phyloP scores from a whole-genome alignment of 305 asterid species.

The Fraxinus velutina region DNA sequence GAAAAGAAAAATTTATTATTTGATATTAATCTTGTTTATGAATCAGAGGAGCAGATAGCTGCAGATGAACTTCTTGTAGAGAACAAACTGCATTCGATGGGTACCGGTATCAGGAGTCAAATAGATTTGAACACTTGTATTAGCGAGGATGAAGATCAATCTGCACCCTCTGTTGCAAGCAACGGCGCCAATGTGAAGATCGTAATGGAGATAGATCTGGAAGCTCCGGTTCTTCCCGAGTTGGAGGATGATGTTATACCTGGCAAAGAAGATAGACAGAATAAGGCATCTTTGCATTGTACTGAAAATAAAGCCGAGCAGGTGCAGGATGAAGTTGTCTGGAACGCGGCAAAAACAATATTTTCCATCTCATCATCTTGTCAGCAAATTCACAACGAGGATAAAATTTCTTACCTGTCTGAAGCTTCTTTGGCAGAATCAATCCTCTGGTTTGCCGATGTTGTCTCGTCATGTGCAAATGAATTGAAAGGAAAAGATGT shows the following conservation, averaged over 20 bases:
- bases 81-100: slow-evolving; percentile 26
- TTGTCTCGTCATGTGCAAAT: slow-evolving; percentile 32
- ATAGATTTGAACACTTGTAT: slow-evolving; percentile 74
- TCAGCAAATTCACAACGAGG: slow-evolving; percentile 27
- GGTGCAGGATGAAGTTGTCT: slow-evolving; percentile 42
- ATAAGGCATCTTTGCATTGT: slow-evolving; percentile 24
- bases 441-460: slow-evolving; percentile 60
- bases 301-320: slow-evolving; percentile 30
- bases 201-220: slow-evolving; percentile 58
- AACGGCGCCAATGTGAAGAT: slow-evolving; percentile 29
- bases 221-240: slow-evolving; percentile 55
- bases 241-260: slow-evolving; percentile 45
- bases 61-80: slow-evolving; percentile 34
- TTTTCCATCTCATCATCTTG: slow-evolving; percentile 50
- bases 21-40: slow-evolving; percentile 75
- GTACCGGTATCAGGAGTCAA: slow-evolving; percentile 32
- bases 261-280: slow-evolving; percentile 23
- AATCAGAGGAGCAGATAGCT: slow-evolving; percentile 45
- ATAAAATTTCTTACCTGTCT: slow-evolving; percentile 16
- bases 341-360: slow-evolving; percentile 64
- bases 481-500: slow-evolving; percentile 24
- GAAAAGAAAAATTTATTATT: slow-evolving; percentile 44
- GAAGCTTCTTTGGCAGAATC: slow-evolving; percentile 46
- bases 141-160: slow-evolving; percentile 56
- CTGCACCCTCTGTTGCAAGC: slow-evolving; percentile 41